Evolutionary conservation across 345 rosid genomes (phyloP).

Genomic region (Alliaria petiolata): DNA sequence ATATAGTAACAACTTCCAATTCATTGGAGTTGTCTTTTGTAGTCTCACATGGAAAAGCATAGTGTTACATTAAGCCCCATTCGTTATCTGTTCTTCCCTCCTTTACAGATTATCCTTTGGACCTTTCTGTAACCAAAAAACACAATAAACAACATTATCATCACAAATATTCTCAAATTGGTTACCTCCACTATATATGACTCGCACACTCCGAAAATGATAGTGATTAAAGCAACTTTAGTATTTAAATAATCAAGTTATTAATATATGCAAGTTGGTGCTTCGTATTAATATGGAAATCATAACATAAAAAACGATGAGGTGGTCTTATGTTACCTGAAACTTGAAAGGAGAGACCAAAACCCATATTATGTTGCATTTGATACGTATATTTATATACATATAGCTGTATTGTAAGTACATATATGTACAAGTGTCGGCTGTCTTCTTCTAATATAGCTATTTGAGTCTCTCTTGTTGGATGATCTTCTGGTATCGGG

Average conservation of each 20-base stretch:
- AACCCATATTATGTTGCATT: background rate
- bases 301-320: background rate
- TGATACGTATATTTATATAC: conserved; percentile 15
- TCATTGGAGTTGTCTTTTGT: conserved; percentile 31
- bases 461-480: conserved; percentile 57
- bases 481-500: conserved; percentile 64
- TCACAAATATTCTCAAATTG: conserved; percentile 22
- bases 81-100: conserved; percentile 24
- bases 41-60: conserved; percentile 30
- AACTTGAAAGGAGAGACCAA: conserved; percentile 3
- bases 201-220: conserved; percentile 9
- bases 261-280: conserved; percentile 20
- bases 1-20: conserved; percentile 27
- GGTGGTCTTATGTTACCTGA: conserved; percentile 28
- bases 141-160: conserved; percentile 29
- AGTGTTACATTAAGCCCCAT: conserved; percentile 24
- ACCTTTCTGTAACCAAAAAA: conserved; percentile 30
- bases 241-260: background rate
- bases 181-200: conserved; percentile 25
- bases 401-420: conserved; percentile 12
- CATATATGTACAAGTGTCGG: conserved; percentile 28
- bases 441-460: background rate
- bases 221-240: conserved; percentile 14
- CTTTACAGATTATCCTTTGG: conserved; percentile 38
- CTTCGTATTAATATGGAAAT: background rate